Base-by-base conservation (phyloP, 805 yeast genomes). In the Candida maesae region DNA sequence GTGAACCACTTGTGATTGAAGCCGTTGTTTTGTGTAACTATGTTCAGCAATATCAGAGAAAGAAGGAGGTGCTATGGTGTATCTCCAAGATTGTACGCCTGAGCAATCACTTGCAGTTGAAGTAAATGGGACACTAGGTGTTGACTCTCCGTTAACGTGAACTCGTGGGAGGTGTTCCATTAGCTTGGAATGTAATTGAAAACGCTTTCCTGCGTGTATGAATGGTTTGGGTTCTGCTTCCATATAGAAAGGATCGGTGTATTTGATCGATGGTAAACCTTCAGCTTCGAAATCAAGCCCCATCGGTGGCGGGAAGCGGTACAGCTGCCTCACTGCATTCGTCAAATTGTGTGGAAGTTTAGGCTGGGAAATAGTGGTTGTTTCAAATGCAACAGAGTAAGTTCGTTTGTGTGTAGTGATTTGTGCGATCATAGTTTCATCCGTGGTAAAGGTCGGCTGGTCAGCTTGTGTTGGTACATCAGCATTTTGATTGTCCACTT, bases 141-240 rank as follows among this genome's bases (percentile, higher is more conserved):
- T 19, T 9, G 51, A 36, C 13, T 52, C 51, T 3, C 50, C 58
- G 36, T 50, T 16, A 35, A 61, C 50, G 11, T 53, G 38, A 16
- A 64, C 52, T 2, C 58, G 51, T 14, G 61, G 55, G 24, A 72
- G 44, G 36, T 65, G 53, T 14, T 57, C 41, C 8, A 63, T 26
- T 39, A 72, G 65, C 3, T 59, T 51, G 0, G 79, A 73, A 11
- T 61, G 58, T 1, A 84, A 60, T 1, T 61, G 64, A 46, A 79
- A 78, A 48, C 73, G 76, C 45, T 71, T 77, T 6, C 89, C 90
- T 1, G 90, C 90, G 60, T 78, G 81, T 1, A 75, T 60, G 40
- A 82, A 73, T 0, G 91, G 81, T 10, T 61, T 59, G 2, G 76
- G 81, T 1, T 59, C 52, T 0, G 66, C 50, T 13, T 72, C 68